Evolutionary conservation across 2,329 filamentous ascomycete species (phyloP).

Genomic region (Phymatotrichopsis omnivora): DNA sequence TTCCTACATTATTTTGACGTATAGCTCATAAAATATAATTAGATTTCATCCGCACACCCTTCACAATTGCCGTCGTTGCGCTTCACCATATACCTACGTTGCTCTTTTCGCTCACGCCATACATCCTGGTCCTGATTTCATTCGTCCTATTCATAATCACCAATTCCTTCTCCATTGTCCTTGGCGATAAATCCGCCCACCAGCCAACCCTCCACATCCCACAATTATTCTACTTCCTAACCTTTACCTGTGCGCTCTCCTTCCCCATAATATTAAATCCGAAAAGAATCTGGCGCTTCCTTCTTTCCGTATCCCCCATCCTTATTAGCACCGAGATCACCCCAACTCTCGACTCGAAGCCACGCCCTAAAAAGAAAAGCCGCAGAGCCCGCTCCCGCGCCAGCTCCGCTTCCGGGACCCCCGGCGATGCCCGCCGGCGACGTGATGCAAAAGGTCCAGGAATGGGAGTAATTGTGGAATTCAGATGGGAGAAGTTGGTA

Average conservation of each 20-base stretch:
- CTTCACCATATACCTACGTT: constrained; percentile 40
- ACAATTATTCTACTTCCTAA: constrained; percentile 94
- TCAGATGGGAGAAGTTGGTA: no score
- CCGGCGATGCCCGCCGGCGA: constrained; percentile 39
- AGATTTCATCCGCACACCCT: constrained; percentile 46
- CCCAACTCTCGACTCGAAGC: no score
- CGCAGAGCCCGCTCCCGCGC: constrained; percentile 12
- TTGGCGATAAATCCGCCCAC: constrained; percentile 92
- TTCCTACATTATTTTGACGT: no score
- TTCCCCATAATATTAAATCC: constrained; percentile 59
- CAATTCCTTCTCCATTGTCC: constrained; percentile 76
- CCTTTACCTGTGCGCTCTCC: constrained; percentile 82
- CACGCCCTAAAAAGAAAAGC: no score
- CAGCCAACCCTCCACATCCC: constrained; percentile 77
- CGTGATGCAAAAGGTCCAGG: no score
- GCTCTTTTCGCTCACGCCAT: constrained; percentile 43
- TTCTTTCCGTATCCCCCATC: constrained; percentile 37
- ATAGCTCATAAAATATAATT: constrained; percentile 18
- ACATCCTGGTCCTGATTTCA: constrained; percentile 50
- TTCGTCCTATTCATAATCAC: constrained; percentile 70
- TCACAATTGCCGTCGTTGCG: constrained; percentile 55
- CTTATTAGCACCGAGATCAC: no score
- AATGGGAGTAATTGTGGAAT: no score
- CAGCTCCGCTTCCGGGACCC: constrained; percentile 33
- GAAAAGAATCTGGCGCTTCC: constrained; percentile 36